These are phyloP conservation scores for Sparassis latifolia DNA, from an alignment of 1,284 basidiomycete species.

Conservation along the genomic window DNA sequence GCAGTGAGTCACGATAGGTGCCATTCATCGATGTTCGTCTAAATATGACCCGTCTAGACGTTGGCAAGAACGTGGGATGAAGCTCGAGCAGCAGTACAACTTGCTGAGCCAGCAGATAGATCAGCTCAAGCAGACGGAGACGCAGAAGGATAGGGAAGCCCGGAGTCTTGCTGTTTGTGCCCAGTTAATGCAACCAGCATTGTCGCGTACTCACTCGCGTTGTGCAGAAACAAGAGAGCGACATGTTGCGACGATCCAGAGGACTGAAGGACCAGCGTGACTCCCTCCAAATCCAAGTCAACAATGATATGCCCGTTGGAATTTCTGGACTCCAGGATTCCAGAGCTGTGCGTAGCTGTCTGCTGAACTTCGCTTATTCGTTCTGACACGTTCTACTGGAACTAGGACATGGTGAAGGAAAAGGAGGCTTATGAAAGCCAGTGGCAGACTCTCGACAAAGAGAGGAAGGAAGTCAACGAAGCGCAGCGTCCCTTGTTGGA, in stretches of 20 bases:
- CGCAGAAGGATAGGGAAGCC: slow-evolving; percentile 5
- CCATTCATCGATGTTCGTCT: background rate
- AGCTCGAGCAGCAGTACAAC: slow-evolving; percentile 12
- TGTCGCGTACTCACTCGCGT: background rate
- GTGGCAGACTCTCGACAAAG: slow-evolving; percentile 35
- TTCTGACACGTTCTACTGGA: background rate
- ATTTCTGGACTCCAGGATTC: slow-evolving; percentile 60
- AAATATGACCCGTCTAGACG: slow-evolving; percentile 7
- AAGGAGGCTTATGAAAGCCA: slow-evolving; percentile 44
- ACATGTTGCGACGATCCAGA: slow-evolving; percentile 3
- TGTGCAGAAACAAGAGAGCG: slow-evolving; percentile 8
- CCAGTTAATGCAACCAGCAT: background rate
- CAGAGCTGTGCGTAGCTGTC: slow-evolving; percentile 33
- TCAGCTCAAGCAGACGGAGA: slow-evolving; percentile 1
- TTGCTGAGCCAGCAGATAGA: slow-evolving; percentile 5
- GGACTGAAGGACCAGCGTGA: slow-evolving; percentile 27
- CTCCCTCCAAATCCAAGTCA: slow-evolving; percentile 52
- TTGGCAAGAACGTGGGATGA: slow-evolving; percentile 13
- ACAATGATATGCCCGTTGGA: slow-evolving; percentile 70
- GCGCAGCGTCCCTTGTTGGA: slow-evolving; percentile 34
- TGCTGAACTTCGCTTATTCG: background rate
- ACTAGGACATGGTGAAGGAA: slow-evolving; percentile 49
- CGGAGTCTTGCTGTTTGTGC: slow-evolving; percentile 5
- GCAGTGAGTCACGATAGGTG: slow-evolving; percentile 19
- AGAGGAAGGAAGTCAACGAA: slow-evolving; percentile 37